Base-by-base conservation (phyloP, 345 rosid genomes). In the Corymbia maculata region DNA sequence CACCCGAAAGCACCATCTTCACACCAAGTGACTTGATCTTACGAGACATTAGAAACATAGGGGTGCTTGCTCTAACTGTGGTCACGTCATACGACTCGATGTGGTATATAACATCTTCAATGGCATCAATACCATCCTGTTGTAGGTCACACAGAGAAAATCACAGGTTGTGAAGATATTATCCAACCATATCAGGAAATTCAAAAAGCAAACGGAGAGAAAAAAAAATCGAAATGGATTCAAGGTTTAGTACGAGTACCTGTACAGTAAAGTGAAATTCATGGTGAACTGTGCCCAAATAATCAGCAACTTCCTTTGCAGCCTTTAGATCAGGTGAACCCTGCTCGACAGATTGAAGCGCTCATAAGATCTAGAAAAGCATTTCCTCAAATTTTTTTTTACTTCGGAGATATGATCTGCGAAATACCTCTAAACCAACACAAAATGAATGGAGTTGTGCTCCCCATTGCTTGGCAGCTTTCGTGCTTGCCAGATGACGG, bases 1-100 rank as follows among this genome's bases (percentile, higher is more conserved):
- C 99, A 70, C 98, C 98, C n/a, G 99, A 97, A 61, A 97, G 92
- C 89, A 97, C 99, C 99, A 96, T 96, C 95, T 97, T 97, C 49
- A 97, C 98, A 32, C 99, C 99, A 9, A 96, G 93, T 11, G 99
- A 93, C 93, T 97, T 97, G 51, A 97, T 97, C 95, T 96, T 97
- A 14, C 99, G 90, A 3, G 99, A 90, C 98, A 97, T 94, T 19
- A 96, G 95, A 84, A 97, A 97, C 99, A 97, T 97, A 1, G 99
- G 99, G 4, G 97, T 96, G 89, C 98, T 96, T 42, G 99, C 99
- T 90, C 99, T 94, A 79, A 97, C 94, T 0, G 99, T 93, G 0
- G 99, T 97, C 64, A 96, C 99, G 85, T 97, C 99, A 59, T 96
- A 97, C 5, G 98, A 96, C 91, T 97, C 98, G 17, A 96, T 88